Base-by-base conservation (phyloP, 257 asterid species). In the Solanum peruvianum region DNA sequence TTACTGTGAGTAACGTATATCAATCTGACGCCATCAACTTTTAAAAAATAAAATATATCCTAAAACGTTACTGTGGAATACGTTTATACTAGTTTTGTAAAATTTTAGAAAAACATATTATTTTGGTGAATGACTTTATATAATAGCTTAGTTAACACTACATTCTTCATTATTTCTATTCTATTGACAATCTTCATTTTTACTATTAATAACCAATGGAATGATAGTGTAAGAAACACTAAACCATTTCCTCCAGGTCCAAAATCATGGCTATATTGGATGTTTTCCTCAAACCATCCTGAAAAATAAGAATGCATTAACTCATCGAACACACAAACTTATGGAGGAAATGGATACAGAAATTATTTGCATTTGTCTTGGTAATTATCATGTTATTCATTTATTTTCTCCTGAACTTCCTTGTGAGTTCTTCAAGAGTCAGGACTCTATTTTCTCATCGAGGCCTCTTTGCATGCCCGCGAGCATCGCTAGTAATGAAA, bases 371-470 rank as follows among this genome's bases (percentile, higher is more conserved):
- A 86, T 88, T 15, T 87, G 83, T 49, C 29, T 89, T 0, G 87
- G 84, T 4, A 13, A 1, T 7, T n/a, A 39, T 23, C 60, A 81
- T 12, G 44, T 85, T 3, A 85, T 89, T 76, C 77, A 86, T 8
- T 89, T 90, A 73, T 70, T 83, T 3, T 88, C 90, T 29, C 90
- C 88, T 21, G 89, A 88, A 14, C 86, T 90, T 33, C 88, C 90
- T n/a, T n/a, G 87, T 7, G 86, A 90, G 86, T 86, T 90, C 83
- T 77, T 88, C 62, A 83, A 52, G 77, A 86, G 42, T 4, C 89
- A 83, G 1, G 90, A 90, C 60, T 41, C 37, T 0, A 13, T 23
- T 31, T 90, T 90, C 33, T 44, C 87, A 9, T 86, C 87, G 1
- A 52, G 86, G 44, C 90, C 88, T 2, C 11, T 37, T 47, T 86